Evolutionary conservation across 2,329 filamentous ascomycete genomes (phyloP).

Genomic region (Chalaropsis ovoidea): DNA sequence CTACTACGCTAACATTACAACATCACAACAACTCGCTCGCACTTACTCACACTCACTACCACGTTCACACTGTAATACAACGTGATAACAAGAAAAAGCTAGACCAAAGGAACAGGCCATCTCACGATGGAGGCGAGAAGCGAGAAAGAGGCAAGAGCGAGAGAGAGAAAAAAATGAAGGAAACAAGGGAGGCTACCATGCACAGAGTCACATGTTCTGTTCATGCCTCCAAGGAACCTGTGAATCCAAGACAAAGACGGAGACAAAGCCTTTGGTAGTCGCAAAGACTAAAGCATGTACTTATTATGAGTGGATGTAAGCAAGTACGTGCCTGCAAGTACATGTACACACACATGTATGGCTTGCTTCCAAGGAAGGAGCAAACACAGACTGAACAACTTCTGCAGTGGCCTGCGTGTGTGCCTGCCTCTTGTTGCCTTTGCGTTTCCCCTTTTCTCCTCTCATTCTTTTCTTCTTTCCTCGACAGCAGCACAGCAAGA

Average conservation of each 20-base stretch:
- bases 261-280: neutral
- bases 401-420: conserved; percentile 9
- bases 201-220: conserved; percentile 4
- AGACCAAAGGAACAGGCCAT: neutral
- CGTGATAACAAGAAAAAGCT: neutral
- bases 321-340: neutral
- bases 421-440: conserved; percentile 1
- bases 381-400: neutral
- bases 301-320: too few relatives aligned
- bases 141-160: too few relatives aligned
- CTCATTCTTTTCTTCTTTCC: neutral
- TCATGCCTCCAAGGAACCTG: neutral
- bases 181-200: neutral
- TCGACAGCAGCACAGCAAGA: neutral
- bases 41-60: too few relatives aligned
- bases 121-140: neutral
- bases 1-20: neutral
- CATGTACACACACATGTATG: too few relatives aligned
- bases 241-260: too few relatives aligned
- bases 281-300: neutral
- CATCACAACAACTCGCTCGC: too few relatives aligned
- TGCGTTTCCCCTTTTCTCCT: conserved; percentile 6
- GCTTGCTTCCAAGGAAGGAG: neutral
- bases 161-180: neutral
- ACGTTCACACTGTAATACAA: neutral